phyloP scores from a whole-genome alignment of 306 rosid genomes.

The Biancaea sappan region DNA sequence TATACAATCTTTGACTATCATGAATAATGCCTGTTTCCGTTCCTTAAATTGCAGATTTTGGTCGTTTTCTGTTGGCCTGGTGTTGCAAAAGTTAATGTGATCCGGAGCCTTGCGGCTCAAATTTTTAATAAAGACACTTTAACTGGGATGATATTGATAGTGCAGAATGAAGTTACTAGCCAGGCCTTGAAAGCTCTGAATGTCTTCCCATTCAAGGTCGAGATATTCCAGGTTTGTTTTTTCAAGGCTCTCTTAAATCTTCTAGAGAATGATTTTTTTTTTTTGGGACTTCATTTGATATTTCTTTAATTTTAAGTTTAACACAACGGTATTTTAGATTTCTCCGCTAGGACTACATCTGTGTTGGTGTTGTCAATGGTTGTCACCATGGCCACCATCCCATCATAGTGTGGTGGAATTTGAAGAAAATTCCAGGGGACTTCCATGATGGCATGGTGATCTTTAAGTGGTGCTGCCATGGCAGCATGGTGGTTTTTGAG shows the following conservation, averaged over 20 bases:
- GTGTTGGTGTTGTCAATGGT: too few relatives aligned
- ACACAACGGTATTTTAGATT: not conserved
- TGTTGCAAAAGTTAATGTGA: constrained; percentile 57
- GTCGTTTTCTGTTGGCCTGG: constrained; percentile 67
- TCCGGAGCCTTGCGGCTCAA: constrained; percentile 62
- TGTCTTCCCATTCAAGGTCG: constrained; percentile 64
- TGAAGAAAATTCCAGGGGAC: too few relatives aligned
- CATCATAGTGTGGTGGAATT: too few relatives aligned
- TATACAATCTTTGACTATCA: not conserved
- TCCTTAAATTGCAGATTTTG: constrained; percentile 57
- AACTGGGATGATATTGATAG: constrained; percentile 65
- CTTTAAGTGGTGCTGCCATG: too few relatives aligned
- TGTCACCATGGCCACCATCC: too few relatives aligned
- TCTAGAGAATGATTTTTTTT: not conserved
- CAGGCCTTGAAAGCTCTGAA: constrained; percentile 77
- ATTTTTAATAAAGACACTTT: constrained; percentile 67
- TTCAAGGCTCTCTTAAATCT: not conserved
- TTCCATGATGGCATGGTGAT: too few relatives aligned
- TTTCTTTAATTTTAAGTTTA: not conserved
- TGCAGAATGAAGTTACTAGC: constrained; percentile 65
- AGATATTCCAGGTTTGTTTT: constrained; percentile 83
- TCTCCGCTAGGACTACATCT: not conserved
- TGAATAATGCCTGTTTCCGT: not conserved
- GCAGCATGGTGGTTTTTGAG: too few relatives aligned
- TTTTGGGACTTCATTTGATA: not conserved